These are phyloP conservation scores for Podila epigama DNA, from an alignment of 192 early-diverging fungal species.

Conservation along the genomic window DNA sequence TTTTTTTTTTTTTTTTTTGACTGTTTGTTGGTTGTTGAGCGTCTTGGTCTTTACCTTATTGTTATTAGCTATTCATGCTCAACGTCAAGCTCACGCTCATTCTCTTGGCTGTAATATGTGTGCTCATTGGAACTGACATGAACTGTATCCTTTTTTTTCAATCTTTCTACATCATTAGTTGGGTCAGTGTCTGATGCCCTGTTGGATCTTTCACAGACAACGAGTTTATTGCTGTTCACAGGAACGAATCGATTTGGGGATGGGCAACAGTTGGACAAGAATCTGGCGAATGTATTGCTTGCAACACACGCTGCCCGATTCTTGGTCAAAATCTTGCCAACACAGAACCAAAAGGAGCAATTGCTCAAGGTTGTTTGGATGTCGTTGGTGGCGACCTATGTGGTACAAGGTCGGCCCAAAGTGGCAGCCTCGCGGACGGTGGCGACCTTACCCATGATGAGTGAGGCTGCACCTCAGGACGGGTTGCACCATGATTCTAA, in stretches of 20 bases:
- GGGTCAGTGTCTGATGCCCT: conserved; percentile 27
- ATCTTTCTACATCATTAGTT: conserved; percentile 2
- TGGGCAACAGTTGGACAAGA: conserved; percentile 34
- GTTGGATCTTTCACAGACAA: conserved; percentile 35
- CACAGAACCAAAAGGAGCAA: conserved; percentile 17
- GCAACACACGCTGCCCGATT: conserved; percentile 37
- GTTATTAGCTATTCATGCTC: no score
- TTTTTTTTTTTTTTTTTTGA: no score
- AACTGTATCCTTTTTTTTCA: not conserved
- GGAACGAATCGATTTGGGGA: conserved; percentile 41
- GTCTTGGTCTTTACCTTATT: no score
- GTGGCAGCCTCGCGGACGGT: not conserved
- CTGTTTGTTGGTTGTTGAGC: no score
- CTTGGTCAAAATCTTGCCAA: conserved; percentile 18
- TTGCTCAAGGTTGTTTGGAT: conserved; percentile 43
- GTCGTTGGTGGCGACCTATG: conserved; percentile 40
- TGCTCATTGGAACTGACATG: no score
- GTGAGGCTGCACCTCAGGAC: conserved; percentile 3
- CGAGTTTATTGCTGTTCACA: conserved; percentile 30
- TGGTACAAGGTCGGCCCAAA: conserved; percentile 35
- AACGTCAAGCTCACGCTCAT: not conserved
- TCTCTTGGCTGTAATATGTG: no score
- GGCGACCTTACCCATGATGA: conserved; percentile 11
- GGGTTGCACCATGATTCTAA: not conserved
- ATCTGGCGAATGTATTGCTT: conserved; percentile 29